Evolutionary conservation across 371 early-diverging fungal genomes (phyloP).

Genomic region (Mortierella sp.): DNA sequence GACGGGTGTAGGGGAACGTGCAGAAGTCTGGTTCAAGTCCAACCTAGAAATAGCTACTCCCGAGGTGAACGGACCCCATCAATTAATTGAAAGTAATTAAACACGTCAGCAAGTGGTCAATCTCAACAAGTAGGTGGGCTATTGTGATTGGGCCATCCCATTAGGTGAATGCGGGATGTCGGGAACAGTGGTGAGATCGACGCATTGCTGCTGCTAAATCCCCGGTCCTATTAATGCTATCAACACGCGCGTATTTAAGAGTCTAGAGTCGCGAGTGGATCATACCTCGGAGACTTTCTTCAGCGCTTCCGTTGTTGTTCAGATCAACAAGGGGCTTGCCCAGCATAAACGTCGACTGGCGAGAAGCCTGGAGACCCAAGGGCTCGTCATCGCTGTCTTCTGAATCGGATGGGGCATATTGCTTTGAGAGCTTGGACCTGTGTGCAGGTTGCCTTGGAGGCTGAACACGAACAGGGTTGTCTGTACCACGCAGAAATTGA

Average conservation of each 20-base stretch:
- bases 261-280: not conserved
- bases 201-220: no score
- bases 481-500: not conserved
- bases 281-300: conserved; percentile 40
- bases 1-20: not conserved
- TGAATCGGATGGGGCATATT: conserved; percentile 53
- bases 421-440: conserved; percentile 53
- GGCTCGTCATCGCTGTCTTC: conserved; percentile 54
- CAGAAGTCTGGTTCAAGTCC: conserved; percentile 7
- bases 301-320: conserved; percentile 13
- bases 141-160: not conserved
- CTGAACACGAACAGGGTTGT: conserved; percentile 27
- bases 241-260: not conserved
- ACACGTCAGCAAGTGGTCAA: not conserved
- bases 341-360: conserved; percentile 13
- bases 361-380: conserved; percentile 13
- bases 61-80: not conserved
- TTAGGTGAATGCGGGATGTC: not conserved
- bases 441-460: conserved; percentile 31
- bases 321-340: conserved; percentile 20
- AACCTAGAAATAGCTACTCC: conserved; percentile 20
- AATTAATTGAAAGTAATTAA: not conserved
- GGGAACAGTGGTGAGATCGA: not conserved
- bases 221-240: not conserved
- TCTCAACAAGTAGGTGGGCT: not conserved